Evolutionary conservation across 768 basidiomycete species (phyloP), one percentile per base, ranked within the genome.

Genomic region (Crepidotus variabilis): DNA sequence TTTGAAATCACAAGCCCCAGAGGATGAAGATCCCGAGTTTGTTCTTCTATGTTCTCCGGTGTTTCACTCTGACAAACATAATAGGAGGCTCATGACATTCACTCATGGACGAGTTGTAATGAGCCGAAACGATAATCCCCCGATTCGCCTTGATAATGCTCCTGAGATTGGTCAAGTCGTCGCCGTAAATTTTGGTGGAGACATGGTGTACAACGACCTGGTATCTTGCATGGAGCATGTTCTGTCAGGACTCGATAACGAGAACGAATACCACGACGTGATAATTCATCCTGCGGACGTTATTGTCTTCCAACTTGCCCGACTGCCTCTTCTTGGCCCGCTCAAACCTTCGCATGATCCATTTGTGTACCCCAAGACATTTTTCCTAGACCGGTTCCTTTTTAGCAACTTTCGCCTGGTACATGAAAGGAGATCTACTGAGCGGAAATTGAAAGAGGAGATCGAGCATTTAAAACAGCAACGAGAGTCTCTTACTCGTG

Each of bases 361-460:
- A 1, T 86, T 92, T 60, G 68, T 66, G 13, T 93, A 80, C 61
- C 90, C 90, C 1, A 81, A 79, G 60, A 72, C 75, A 18, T 73
- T 93, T 48, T 90, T 83, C 65, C 72, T 92, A 47, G 91, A 93
- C 64, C 82, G 84, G 51, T 93, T 90, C 61, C 60, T 92, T 59
- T 75, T 75, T 50, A 76, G 78, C 50, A 90, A 88, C 43, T 61
- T 81, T 3, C 75, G 76, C n/a, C 24, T 78, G 16, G 70, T 73
- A 2, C 71, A 75, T 50, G 62, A 72, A 52, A 80, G 77, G 55
- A 61, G 72, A 33, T 58, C 52, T 10, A 46, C 63, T 45, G 72
- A 80, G 60, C 63, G 69, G 11, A 71, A 76, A 23, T 74, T 86
- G 53, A 57, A 72, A 6, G 73, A 71, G 16, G 78, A 86, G 54